Evolutionary conservation across 2,329 filamentous ascomycete genomes (phyloP).

Genomic region (Colletotrichum sp.): DNA sequence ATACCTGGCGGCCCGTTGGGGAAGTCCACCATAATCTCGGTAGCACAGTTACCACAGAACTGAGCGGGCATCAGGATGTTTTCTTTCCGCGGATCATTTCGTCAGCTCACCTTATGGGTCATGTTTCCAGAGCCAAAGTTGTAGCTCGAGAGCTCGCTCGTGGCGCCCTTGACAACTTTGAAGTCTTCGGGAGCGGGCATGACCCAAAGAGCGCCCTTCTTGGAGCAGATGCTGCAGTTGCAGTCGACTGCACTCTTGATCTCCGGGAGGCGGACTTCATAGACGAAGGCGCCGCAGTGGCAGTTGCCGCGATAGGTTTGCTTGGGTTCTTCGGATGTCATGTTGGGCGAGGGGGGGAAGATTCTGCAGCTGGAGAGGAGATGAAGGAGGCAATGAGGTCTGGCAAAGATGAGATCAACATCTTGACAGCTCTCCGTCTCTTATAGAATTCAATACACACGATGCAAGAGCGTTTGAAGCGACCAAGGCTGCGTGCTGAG

Average conservation of each 20-base stretch:
- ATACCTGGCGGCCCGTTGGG: constrained; percentile 30
- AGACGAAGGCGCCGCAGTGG: constrained; percentile 61
- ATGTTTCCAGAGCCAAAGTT: constrained; percentile 42
- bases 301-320: constrained; percentile 61
- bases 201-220: constrained; percentile 50
- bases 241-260: constrained; percentile 62
- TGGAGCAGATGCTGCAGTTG: constrained; percentile 71
- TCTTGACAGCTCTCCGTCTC: neutral
- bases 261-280: constrained; percentile 58
- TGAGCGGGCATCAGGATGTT: constrained; percentile 26
- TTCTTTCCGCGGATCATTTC: neutral
- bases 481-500: neutral
- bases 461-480: neutral
- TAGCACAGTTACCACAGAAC: constrained; percentile 60
- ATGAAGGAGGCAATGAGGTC: neutral
- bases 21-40: constrained; percentile 39
- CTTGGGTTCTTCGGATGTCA: neutral
- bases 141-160: constrained; percentile 47
- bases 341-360: neutral
- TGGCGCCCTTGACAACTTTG: constrained; percentile 51
- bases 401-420: neutral
- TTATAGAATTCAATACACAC: neutral
- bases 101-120: constrained; percentile 45
- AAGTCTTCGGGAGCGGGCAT: constrained; percentile 36
- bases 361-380: neutral